A percentile compares a stretch with the other conserved stretches of the same genome.
phyloP scores from a whole-genome alignment of 2,329 filamentous ascomycete genomes.

The Fusarium sp. region DNA sequence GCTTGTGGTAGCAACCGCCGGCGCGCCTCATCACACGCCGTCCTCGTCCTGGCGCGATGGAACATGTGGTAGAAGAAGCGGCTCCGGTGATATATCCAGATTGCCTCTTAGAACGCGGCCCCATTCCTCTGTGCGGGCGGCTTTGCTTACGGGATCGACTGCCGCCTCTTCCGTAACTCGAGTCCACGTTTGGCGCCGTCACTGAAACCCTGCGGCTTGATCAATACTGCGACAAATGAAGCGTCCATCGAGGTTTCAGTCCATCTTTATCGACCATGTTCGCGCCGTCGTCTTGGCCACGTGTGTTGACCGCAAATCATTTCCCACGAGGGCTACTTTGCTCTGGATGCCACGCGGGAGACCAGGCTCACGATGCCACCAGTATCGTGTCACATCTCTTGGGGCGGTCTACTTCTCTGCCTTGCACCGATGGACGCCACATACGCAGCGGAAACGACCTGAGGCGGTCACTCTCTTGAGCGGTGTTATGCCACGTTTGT shows the following conservation, averaged over 20 bases:
- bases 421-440: background rate
- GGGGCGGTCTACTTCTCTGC: background rate
- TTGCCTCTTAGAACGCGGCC: background rate
- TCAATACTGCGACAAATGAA: background rate
- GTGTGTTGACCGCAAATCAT: conserved; percentile 25
- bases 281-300: conserved; percentile 16
- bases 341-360: conserved; percentile 30
- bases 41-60: background rate
- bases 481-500: conserved; percentile 21
- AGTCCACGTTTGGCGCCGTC: background rate
- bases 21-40: background rate
- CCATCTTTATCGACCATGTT: background rate
- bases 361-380: conserved; percentile 13
- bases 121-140: background rate
- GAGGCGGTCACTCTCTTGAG: background rate
- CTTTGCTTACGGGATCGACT: background rate
- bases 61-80: background rate
- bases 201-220: background rate
- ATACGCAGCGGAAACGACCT: background rate
- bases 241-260: background rate
- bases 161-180: background rate
- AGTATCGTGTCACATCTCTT: conserved; percentile 19
- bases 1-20: background rate
- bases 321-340: conserved; percentile 14
- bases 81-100: background rate